These are phyloP conservation scores for Neurospora cerealis DNA, from an alignment of 495 filamentous ascomycete species.

Conservation along the genomic window DNA sequence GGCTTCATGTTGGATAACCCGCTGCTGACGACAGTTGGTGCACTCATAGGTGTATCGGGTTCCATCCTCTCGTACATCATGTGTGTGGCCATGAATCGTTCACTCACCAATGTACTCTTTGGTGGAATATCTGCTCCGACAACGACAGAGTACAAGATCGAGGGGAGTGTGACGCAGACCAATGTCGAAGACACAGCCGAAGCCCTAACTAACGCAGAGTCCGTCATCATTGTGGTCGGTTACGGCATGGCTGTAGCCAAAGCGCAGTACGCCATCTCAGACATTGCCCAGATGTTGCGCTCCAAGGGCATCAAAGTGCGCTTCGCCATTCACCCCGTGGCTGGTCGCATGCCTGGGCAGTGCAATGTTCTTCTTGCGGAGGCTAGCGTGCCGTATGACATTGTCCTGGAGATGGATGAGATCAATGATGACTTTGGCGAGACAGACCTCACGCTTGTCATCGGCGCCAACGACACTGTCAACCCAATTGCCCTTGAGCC, in stretches of 20 bases:
- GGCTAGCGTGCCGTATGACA: conserved; percentile 74
- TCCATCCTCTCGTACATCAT: conserved; percentile 74
- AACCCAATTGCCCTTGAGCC: conserved; percentile 76
- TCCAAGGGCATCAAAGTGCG: conserved; percentile 62
- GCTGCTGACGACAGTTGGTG: conserved; percentile 66
- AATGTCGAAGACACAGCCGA: conserved; percentile 68
- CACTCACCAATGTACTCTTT: conserved; percentile 70
- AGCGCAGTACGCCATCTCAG: conserved; percentile 74
- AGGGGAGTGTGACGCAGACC: conserved; percentile 61
- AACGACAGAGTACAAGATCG: conserved; percentile 56
- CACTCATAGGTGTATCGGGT: conserved; percentile 70
- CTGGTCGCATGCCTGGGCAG: conserved; percentile 77
- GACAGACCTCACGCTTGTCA: conserved; percentile 75
- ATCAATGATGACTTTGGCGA: conserved; percentile 81
- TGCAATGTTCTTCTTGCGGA: conserved; percentile 79
- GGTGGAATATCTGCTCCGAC: conserved; percentile 58
- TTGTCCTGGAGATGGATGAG: conserved; percentile 82
- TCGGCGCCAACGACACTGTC: conserved; percentile 79
- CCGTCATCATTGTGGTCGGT: conserved; percentile 72
- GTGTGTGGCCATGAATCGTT: conserved; percentile 79
- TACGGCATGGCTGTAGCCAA: conserved; percentile 87
- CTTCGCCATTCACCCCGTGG: conserved; percentile 80
- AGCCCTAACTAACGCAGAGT: conserved; percentile 57
- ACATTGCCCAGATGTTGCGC: conserved; percentile 62
- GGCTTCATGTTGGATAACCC: conserved; percentile 82